phyloP scores from a whole-genome alignment of 345 rosid species.

The Brassica nigra region DNA sequence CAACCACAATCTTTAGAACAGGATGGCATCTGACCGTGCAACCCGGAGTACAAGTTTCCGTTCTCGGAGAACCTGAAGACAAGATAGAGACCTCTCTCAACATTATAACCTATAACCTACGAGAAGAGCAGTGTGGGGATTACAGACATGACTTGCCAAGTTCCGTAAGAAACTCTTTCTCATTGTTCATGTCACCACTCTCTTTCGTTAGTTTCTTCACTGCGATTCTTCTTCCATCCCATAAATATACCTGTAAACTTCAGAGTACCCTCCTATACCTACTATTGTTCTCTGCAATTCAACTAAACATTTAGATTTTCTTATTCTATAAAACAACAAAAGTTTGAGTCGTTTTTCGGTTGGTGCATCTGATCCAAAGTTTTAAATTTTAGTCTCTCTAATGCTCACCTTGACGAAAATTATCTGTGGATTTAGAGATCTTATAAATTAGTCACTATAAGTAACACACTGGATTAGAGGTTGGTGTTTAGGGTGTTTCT shows the following conservation, averaged over 20 bases:
- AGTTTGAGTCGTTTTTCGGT: not conserved
- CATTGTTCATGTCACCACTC: constrained; percentile 72
- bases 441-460: constrained; percentile 28
- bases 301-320: not conserved
- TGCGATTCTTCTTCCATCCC: constrained; percentile 67
- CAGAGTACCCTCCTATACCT: constrained; percentile 87
- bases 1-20: constrained; percentile 45
- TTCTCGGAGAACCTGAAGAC: constrained; percentile 78
- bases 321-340: too few species aligned
- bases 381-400: not conserved
- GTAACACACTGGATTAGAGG: too few species aligned
- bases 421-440: constrained; percentile 68
- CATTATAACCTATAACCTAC: constrained; percentile 82
- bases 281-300: constrained; percentile 61
- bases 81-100: constrained; percentile 58
- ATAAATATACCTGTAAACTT: constrained; percentile 84
- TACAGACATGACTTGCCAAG: constrained; percentile 80
- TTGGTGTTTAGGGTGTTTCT: too few species aligned
- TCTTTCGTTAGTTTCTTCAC: constrained; percentile 82
- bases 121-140: constrained; percentile 76
- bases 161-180: constrained; percentile 82
- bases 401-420: constrained; percentile 62
- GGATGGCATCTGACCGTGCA: constrained; percentile 47
- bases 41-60: constrained; percentile 70
- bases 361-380: not conserved